phyloP scores from a whole-genome alignment of 2,329 filamentous ascomycete species.

The Xylariaceae sp. region DNA sequence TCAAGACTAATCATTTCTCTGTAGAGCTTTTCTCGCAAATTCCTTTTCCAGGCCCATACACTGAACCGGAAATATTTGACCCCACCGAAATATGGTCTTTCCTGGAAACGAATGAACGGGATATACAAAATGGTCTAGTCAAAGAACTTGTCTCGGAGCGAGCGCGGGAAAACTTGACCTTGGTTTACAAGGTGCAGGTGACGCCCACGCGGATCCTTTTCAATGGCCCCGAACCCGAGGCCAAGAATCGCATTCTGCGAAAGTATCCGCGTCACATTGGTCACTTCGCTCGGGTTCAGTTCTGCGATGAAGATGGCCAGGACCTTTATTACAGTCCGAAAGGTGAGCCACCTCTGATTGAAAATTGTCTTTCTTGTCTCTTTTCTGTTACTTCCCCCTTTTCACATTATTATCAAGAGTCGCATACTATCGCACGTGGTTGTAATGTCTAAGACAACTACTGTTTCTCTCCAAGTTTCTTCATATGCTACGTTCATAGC shows the following conservation, averaged over 20 bases:
- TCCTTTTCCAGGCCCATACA: constrained; percentile 49
- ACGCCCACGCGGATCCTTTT: constrained; percentile 56
- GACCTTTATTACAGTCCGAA: constrained; percentile 54
- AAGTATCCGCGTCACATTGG: constrained; percentile 55
- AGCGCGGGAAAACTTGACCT: constrained; percentile 39
- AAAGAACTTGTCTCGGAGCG: constrained; percentile 27
- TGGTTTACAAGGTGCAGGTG: constrained; percentile 52
- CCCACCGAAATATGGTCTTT: constrained; percentile 27
- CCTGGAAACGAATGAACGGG: constrained; percentile 40
- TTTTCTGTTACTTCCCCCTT: background rate
- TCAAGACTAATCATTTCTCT: background rate
- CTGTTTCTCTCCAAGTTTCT: background rate
- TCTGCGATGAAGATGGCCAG: constrained; percentile 68
- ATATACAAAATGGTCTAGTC: constrained; percentile 29
- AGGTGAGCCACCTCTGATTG: background rate
- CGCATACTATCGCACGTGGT: no score
- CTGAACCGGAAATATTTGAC: constrained; percentile 39
- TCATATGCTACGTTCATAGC: background rate
- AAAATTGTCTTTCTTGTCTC: background rate
- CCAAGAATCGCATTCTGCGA: constrained; percentile 66
- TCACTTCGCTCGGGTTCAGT: constrained; percentile 64
- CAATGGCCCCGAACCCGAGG: constrained; percentile 59
- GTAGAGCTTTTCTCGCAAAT: constrained; percentile 44
- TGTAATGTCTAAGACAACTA: background rate
- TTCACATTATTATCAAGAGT: no score